Base-by-base conservation (phyloP, 352 stramenopile species). In the Peronosclerospora sorghi region DNA sequence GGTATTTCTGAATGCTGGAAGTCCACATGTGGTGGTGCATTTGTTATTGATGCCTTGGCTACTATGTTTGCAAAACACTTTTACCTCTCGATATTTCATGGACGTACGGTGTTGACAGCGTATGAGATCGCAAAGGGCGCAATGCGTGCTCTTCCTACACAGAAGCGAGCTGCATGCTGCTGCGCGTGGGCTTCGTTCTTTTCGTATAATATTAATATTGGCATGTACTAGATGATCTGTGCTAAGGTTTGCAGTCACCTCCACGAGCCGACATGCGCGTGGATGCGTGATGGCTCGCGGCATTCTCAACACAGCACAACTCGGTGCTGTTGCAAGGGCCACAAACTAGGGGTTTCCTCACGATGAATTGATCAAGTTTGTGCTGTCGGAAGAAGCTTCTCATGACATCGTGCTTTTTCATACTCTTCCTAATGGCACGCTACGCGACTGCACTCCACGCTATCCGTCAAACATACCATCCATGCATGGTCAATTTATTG, bases 1-100 rank as follows among this genome's bases (percentile, higher is more conserved):
- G 1, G 81, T 92, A 1, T 96, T 96, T 35, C 59, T 94, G 23
- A 77, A 86, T 24, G 86, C 84, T 1, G 86, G 85, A 5, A 90
- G 96, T 28, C 82, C 79, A 1, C 83, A 96, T 48, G 84, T 96
- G n/a, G 85, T 83, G 5, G 73, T 86, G 6, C 75, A 87, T 48
- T 84, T 8, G 74, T 87, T 2, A 65, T 90, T 4, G 77, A 90
- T 27, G 73, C 63, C 18, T 78, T 62, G 0, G 77, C 73, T 10
- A 90, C 70, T 0, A 84, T 86, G 68, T 90, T 90, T 52, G 75
- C 77, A 41, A 90, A n/a, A 41, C 74, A 87, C 35, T 90, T 90
- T 56, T 90, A 90, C 45, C 30, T 87, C 19, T 85, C 77, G 13
- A 49, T 90, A 1, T 87, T 90, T 41, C 73, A 73, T 5, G 77